Evolutionary conservation across 805 yeast species (phyloP), one percentile per base, ranked within the genome.

Genomic region (Metschnikowia proteae): DNA sequence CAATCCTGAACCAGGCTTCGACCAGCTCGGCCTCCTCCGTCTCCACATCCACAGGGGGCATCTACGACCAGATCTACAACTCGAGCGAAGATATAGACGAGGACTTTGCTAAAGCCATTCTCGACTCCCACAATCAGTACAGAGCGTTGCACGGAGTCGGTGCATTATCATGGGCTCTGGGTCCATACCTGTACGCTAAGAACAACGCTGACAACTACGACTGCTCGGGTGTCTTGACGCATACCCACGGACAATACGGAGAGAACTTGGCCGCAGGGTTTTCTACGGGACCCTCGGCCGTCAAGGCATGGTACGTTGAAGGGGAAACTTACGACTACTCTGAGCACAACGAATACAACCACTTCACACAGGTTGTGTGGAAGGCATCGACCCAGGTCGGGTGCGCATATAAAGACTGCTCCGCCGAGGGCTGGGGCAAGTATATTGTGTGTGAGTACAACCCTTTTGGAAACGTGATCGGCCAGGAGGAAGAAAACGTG

Each of bases 221-320:
- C 47, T 68, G 74, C 53, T 66, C 71, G 2, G 73, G 73, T 39
- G 45, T 47, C 29, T 65, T 71, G 52, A 55, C 53, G 22, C 75
- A 72, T 56, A 63, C 74, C 9, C 71, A 70, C 47, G 74, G 74
- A 45, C 47, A 52, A 30, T 72, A 60, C 52, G 77, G 77, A 54
- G 76, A 73, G 55, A 73, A 68, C 53, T 61, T 68, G 50, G 73
- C 71, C 10, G 70, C 68, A 17, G 74, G 74, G 0, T 68, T 53
- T 50, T 49, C 57, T 17, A 39, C 51, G 9, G 74, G 71, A 26
- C 56, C 59, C 9, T 43, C 63, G 22, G 74, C 74, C 6, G 59
- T 70, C 5, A 51, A 58, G 10, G 74, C 74, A 17, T 72, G 77
- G 77, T 71, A 71, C 59, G 62, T 52, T 38, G 76, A 71, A 59